These are phyloP conservation scores for Pleurotus platypus DNA, from an alignment of 768 basidiomycete species.

Conservation along the genomic window DNA sequence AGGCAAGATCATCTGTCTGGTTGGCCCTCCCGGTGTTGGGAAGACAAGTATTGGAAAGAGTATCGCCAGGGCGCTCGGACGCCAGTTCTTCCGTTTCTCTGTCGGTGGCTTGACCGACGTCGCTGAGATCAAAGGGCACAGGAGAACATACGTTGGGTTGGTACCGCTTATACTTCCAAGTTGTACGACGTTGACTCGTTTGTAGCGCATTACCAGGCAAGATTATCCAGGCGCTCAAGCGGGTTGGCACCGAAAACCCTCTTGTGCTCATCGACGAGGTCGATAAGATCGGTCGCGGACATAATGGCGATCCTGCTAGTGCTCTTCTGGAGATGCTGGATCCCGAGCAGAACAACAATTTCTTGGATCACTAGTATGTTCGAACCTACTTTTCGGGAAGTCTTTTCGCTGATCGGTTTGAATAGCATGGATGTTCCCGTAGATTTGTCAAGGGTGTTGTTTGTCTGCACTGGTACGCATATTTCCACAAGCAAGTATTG, in stretches of 20 bases:
- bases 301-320: constrained; percentile 90
- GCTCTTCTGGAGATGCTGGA: constrained; percentile 92
- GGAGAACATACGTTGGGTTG: constrained; percentile 93
- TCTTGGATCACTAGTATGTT: constrained; percentile 91
- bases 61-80: constrained; percentile 84
- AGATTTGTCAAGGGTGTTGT: constrained; percentile 92
- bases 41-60: constrained; percentile 97
- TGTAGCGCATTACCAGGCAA: constrained; percentile 85
- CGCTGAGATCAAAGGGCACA: constrained; percentile 97
- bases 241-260: constrained; percentile 92
- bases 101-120: constrained; percentile 97
- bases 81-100: constrained; percentile 95
- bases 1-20: constrained; percentile 96
- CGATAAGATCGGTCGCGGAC: constrained; percentile 90
- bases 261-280: constrained; percentile 94
- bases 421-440: constrained; percentile 93
- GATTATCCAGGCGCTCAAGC: constrained; percentile 91
- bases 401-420: constrained; percentile 6
- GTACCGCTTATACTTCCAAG: constrained; percentile 20
- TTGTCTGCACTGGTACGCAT: constrained; percentile 74
- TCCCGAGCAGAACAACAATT: constrained; percentile 91
- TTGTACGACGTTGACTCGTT: background rate
- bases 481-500: background rate
- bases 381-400: background rate
- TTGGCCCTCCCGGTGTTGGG: constrained; percentile 96